These are phyloP conservation scores for Trichoderma parareesei DNA, from an alignment of 495 filamentous ascomycete genomes.

Conservation along the genomic window DNA sequence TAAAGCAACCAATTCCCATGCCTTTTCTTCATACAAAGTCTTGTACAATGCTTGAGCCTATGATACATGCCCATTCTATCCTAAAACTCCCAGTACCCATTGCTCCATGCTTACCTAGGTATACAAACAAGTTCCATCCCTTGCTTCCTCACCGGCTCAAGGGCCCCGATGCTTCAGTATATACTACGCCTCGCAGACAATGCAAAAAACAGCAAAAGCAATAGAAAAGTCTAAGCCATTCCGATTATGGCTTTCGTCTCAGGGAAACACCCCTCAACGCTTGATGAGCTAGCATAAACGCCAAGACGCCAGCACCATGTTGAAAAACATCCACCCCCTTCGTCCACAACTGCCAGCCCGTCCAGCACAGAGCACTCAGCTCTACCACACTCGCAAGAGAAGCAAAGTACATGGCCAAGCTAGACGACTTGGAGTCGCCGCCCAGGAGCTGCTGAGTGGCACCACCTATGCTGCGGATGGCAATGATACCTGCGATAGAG, in stretches of 20 bases:
- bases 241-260: neutral
- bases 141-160: no score
- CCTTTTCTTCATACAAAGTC: no score
- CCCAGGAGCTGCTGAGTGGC: neutral
- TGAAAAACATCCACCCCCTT: neutral
- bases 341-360: neutral
- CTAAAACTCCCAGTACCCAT: neutral
- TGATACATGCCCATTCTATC: no score
- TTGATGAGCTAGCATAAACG: neutral
- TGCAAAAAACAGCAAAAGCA: neutral
- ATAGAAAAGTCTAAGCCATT: neutral
- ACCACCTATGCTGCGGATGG: conserved; percentile 1
- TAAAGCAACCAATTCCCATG: no score
- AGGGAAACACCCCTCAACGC: neutral
- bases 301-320: neutral
- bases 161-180: no score
- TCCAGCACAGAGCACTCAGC: neutral
- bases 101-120: neutral
- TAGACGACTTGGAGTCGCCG: neutral
- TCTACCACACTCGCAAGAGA: neutral
- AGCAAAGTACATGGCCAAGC: neutral
- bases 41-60: no score
- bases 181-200: no score
- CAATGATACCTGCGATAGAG: neutral
- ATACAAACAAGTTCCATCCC: neutral